A percentile compares a stretch with the other conserved stretches of the same genome.
These are phyloP conservation scores for Nakaseomyces glabratus DNA, from an alignment of 1,139 yeast species.

Conservation along the genomic window DNA sequence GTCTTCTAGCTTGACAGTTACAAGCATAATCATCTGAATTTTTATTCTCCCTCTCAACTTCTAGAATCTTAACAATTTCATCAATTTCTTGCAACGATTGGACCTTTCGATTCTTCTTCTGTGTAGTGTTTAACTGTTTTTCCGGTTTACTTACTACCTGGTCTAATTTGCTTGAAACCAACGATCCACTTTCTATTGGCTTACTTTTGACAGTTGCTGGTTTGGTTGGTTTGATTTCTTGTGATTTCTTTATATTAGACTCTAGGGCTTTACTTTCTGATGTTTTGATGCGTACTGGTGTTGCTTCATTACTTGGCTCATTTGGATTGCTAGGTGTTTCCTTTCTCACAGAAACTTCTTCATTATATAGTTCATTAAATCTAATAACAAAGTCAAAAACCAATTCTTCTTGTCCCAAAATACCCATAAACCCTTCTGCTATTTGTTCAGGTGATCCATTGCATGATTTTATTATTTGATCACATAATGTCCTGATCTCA, in stretches of 20 bases:
- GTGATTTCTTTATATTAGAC: not conserved
- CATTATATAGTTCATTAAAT: slow-evolving; percentile 21
- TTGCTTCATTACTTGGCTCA: too few relatives aligned
- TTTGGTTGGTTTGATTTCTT: not conserved
- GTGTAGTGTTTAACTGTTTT: slow-evolving; percentile 28
- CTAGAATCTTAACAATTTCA: slow-evolving; percentile 34
- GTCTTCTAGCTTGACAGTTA: slow-evolving; percentile 76
- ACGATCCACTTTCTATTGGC: too few relatives aligned
- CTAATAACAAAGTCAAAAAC: slow-evolving; percentile 27
- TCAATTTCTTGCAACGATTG: slow-evolving; percentile 50
- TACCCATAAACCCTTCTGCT: slow-evolving; percentile 27
- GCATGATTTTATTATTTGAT: slow-evolving; percentile 18
- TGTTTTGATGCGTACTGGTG: too few relatives aligned
- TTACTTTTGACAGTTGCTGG: not conserved
- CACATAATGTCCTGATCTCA: slow-evolving; percentile 24
- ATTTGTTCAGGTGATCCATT: slow-evolving; percentile 19
- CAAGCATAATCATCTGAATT: slow-evolving; percentile 38
- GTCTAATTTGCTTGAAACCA: not conserved
- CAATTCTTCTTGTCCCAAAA: slow-evolving; percentile 28
- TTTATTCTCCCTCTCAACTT: slow-evolving; percentile 28
- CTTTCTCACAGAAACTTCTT: too few relatives aligned
- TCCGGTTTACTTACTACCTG: slow-evolving; percentile 16
- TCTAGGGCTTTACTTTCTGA: too few relatives aligned
- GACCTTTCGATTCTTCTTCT: slow-evolving; percentile 38
- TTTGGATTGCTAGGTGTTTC: too few relatives aligned